These are phyloP conservation scores for Termitomyces titanicus DNA, from an alignment of 768 basidiomycete species.

Conservation along the genomic window DNA sequence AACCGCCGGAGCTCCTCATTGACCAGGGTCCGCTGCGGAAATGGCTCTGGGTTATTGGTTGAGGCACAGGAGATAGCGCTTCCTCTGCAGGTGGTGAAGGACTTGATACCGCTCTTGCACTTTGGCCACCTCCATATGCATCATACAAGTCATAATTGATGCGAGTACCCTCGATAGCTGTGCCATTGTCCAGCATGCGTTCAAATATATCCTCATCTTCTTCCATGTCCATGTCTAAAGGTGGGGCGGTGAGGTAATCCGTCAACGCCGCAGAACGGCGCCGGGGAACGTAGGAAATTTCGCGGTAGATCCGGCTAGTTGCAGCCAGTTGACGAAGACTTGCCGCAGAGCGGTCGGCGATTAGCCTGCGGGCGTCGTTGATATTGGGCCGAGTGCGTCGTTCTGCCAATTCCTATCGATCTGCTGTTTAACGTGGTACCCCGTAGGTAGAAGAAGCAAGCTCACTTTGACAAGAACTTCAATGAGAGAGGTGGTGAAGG, in stretches of 20 bases:
- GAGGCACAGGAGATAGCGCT: slow-evolving; percentile 13
- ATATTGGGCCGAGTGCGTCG: slow-evolving; percentile 52
- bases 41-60: slow-evolving; percentile 14
- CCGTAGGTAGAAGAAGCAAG: not conserved
- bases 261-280: slow-evolving; percentile 40
- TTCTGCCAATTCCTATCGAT: slow-evolving; percentile 68
- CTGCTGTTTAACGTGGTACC: not conserved
- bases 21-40: slow-evolving; percentile 31
- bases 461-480: slow-evolving; percentile 78
- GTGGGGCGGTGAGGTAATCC: slow-evolving; percentile 50
- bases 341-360: slow-evolving; percentile 66
- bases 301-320: slow-evolving; percentile 51
- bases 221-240: slow-evolving; percentile 55
- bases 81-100: slow-evolving; percentile 35
- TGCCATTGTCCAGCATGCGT: slow-evolving; percentile 35
- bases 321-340: slow-evolving; percentile 56
- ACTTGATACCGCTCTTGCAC: slow-evolving; percentile 20
- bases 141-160: slow-evolving; percentile 63
- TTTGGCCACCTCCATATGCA: slow-evolving; percentile 37
- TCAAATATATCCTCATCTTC: slow-evolving; percentile 68
- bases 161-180: slow-evolving; percentile 50
- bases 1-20: slow-evolving; percentile 18
- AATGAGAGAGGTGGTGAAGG: slow-evolving; percentile 72
- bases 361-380: slow-evolving; percentile 60
- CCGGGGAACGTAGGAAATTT: slow-evolving; percentile 31